Conservation (phyloP, 495 filamentous ascomycete species). For the Penicillium canescens region DNA sequence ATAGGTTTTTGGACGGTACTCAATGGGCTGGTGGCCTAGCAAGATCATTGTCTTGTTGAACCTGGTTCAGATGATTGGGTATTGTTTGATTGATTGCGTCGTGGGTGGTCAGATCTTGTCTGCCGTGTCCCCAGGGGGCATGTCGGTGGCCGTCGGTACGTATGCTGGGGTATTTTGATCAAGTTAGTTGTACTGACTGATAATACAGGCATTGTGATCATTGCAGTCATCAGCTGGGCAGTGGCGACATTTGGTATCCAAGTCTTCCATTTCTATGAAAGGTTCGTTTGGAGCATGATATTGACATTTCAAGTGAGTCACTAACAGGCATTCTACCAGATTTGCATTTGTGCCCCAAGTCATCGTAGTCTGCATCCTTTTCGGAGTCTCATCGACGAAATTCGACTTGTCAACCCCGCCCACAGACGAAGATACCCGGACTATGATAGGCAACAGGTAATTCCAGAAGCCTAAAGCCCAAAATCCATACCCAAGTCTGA, state of each 20-base stretch:
- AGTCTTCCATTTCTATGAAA: conserved; percentile 71
- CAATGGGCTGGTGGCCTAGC: conserved; percentile 80
- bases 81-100: conserved; percentile 68
- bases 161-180: background rate
- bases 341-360: conserved; percentile 71
- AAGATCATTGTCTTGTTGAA: conserved; percentile 74
- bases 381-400: conserved; percentile 62
- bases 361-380: conserved; percentile 64
- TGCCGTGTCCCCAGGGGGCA: conserved; percentile 60
- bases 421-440: conserved; percentile 48
- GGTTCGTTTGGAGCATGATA: conserved; percentile 35
- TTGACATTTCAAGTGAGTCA: background rate
- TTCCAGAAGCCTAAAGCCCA: background rate
- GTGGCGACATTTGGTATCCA: conserved; percentile 74
- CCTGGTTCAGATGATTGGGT: conserved; percentile 70
- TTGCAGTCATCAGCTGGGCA: conserved; percentile 63
- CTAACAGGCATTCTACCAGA: conserved; percentile 27
- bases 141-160: conserved; percentile 65
- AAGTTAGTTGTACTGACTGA: background rate
- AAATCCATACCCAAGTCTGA: background rate
- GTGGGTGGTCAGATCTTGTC: conserved; percentile 75
- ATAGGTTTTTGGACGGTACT: conserved; percentile 66
- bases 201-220: conserved; percentile 63
- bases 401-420: conserved; percentile 58
- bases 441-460: conserved; percentile 56